Conservation (phyloP, 2,329 filamentous ascomycete species). For the Nigrograna mackinnonii region DNA sequence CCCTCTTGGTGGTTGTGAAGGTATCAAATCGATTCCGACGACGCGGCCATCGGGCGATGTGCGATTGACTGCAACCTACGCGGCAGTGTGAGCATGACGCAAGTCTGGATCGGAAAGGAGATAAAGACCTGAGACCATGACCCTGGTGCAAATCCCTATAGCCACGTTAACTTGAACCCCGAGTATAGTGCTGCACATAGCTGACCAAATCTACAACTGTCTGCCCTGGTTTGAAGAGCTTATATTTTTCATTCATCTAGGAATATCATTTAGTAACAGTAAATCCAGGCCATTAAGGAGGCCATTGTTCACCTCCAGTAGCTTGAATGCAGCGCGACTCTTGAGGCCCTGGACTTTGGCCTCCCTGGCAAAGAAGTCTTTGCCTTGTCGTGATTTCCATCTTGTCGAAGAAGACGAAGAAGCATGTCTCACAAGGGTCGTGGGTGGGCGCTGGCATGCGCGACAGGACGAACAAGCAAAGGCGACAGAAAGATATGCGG, state of each 20-base stretch:
- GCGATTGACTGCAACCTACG: conserved; percentile 76
- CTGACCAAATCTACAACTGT: conserved; percentile 85
- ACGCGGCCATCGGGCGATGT: conserved; percentile 79
- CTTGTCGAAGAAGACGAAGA: conserved; percentile 65
- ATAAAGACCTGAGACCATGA: conserved; percentile 61
- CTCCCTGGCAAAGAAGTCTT: conserved; percentile 72
- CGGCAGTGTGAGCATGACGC: too few relatives aligned
- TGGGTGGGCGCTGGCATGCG: conserved; percentile 5
- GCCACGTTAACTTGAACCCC: not conserved
- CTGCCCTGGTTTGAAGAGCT: conserved; percentile 76
- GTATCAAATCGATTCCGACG: conserved; percentile 91
- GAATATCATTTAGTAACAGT: conserved; percentile 17
- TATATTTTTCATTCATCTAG: conserved; percentile 81
- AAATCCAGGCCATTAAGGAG: not conserved
- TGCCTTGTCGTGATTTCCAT: conserved; percentile 81
- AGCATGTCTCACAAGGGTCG: conserved; percentile 15
- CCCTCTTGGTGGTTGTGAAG: conserved; percentile 84
- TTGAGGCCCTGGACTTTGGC: conserved; percentile 82
- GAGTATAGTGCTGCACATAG: not conserved
- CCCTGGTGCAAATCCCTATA: conserved; percentile 72
- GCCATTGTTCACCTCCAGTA: conserved; percentile 69
- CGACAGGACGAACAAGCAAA: conserved; percentile 15
- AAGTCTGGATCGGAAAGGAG: conserved; percentile 1
- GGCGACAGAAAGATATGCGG: conserved; percentile 13
- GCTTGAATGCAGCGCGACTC: conserved; percentile 90